These are phyloP conservation scores for Casuarina equisetifolia DNA, from an alignment of 306 rosid genomes.

Conservation along the genomic window DNA sequence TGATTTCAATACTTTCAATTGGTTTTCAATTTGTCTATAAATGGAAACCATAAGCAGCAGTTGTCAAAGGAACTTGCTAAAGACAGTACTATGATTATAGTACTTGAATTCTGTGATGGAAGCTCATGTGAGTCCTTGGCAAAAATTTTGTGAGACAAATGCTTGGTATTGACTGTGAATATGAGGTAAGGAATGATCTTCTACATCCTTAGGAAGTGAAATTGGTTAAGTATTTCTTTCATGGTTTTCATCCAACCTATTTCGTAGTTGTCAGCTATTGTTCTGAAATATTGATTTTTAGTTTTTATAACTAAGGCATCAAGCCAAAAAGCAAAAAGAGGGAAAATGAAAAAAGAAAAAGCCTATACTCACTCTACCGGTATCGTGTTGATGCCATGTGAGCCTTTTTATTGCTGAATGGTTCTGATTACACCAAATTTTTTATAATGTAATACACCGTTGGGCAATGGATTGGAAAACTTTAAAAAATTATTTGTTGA, in stretches of 20 bases:
- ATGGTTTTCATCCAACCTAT: neutral
- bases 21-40: neutral
- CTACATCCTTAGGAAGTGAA: neutral
- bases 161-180: neutral
- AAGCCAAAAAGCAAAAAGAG: neutral
- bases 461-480: slow-evolving; percentile 10
- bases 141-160: neutral
- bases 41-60: neutral
- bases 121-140: neutral
- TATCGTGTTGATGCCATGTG: neutral
- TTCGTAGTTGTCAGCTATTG: neutral
- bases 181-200: neutral
- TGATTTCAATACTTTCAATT: slow-evolving; percentile 14
- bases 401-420: too few species aligned
- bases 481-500: slow-evolving; percentile 16
- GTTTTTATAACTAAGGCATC: neutral
- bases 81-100: neutral
- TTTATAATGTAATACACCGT: neutral
- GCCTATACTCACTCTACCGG: neutral
- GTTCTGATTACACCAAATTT: too few species aligned
- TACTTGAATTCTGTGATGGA: neutral
- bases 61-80: slow-evolving; percentile 3
- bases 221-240: neutral
- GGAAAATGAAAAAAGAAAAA: neutral
- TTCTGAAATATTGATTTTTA: neutral